Base-by-base conservation (phyloP, 106 monocot genomes). In the Alisma plantagoaquatica region DNA sequence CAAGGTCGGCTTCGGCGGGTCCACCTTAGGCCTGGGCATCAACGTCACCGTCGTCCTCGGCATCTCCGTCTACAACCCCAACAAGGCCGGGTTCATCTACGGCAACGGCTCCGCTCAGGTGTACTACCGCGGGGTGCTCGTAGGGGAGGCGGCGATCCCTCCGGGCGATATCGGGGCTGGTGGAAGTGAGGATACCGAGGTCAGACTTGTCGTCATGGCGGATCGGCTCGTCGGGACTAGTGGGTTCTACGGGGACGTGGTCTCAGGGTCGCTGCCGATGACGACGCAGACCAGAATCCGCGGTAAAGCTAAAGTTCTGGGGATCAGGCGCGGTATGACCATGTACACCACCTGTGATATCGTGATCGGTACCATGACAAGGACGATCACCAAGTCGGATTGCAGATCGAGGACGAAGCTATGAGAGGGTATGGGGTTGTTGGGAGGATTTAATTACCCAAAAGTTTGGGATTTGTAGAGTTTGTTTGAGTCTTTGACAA, bases 31-130 rank as follows among this genome's bases (percentile, higher is more conserved):
- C 52, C 38, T 83, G 57, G 62, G 65, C 53, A 22, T 94, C 51
- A 88, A 94, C 72, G 67, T 80, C 32, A 88, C 83, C 27, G 69
- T 94, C n/a, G 43, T 62, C 35, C 49, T 84, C 61, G 65, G 62
- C 32, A 16, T 96, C 59, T 68, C 73, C 24, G 60, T 75, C 31
- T 29, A 42, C 25, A 96, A 96, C 71, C 94, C 94, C 46, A 96
- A 89, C 63, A 72, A 41, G 57, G 84, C 75, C 23, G 49, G 73
- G 42, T 84, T 96, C 70, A 41, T 54, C 1, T 73, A 66, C 73
- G 53, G 20, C 45, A 29, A 57, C 14, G 84, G 88, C 28, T 14
- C 49, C 3, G 73, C 70, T 46, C 57, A 71, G 62, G 56, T 84
- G 16, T 76, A 49, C 65, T 88, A 87, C 80, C 49, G 75, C 4